These are phyloP conservation scores for Apiotrichum gamsii DNA, from an alignment of 1,284 basidiomycete species.

Conservation along the genomic window DNA sequence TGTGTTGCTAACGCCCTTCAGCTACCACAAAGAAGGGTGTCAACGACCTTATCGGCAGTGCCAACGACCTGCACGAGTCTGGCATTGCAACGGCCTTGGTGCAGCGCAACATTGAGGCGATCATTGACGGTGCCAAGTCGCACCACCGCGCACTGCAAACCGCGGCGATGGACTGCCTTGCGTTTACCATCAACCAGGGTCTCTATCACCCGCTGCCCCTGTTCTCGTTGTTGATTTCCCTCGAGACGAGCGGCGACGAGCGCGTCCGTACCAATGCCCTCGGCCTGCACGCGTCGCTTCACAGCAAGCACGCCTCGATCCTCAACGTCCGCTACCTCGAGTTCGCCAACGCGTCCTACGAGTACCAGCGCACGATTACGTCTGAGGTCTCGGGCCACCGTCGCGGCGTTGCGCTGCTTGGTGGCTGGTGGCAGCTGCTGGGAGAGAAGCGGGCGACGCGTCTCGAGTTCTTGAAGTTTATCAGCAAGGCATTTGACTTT, in stretches of 20 bases:
- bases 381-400: slow-evolving; percentile 38
- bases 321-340: slow-evolving; percentile 77
- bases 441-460: slow-evolving; percentile 78
- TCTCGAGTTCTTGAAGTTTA: slow-evolving; percentile 77
- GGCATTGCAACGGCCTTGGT: slow-evolving; percentile 88
- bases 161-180: slow-evolving; percentile 82
- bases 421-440: slow-evolving; percentile 83
- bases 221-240: slow-evolving; percentile 82
- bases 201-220: slow-evolving; percentile 89
- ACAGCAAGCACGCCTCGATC: slow-evolving; percentile 82
- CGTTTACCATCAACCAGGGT: slow-evolving; percentile 88
- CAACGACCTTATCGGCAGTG: slow-evolving; percentile 88
- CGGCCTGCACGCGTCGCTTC: slow-evolving; percentile 71
- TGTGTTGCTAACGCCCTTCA: not conserved
- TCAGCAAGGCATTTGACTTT: slow-evolving; percentile 74
- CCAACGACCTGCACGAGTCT: slow-evolving; percentile 88
- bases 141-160: slow-evolving; percentile 65
- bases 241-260: slow-evolving; percentile 71
- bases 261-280: slow-evolving; percentile 67
- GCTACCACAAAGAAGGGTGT: too few species aligned
- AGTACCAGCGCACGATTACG: slow-evolving; percentile 66
- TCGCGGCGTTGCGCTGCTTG: slow-evolving; percentile 58
- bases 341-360: slow-evolving; percentile 70
- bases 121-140: slow-evolving; percentile 74
- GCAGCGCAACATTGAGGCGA: slow-evolving; percentile 79